These are phyloP conservation scores for Globisporangium nunn DNA, from an alignment of 352 stramenopile species.

Conservation along the genomic window DNA sequence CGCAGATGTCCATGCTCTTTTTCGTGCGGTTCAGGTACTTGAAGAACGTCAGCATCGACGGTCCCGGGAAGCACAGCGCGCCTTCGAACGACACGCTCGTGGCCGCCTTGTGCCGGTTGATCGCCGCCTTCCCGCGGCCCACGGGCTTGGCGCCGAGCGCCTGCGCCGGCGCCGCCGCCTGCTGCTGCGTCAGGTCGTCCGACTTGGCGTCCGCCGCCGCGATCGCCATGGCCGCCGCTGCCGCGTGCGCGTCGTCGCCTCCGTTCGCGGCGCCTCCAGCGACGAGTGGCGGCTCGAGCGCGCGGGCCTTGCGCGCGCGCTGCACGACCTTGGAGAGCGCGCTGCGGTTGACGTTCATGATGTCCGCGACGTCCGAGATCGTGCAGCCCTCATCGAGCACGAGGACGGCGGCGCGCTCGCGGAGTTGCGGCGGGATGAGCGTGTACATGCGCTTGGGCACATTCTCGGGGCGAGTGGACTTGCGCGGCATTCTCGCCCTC, in stretches of 20 bases:
- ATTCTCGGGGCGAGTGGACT: slow-evolving; percentile 2
- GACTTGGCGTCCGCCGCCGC: not conserved
- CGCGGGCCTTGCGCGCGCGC: slow-evolving; percentile 2
- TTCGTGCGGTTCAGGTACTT: slow-evolving; percentile 29
- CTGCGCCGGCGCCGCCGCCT: not conserved
- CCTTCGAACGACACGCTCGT: slow-evolving; percentile 7
- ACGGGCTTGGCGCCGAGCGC: not conserved
- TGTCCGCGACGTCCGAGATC: slow-evolving; percentile 7
- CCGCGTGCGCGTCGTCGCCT: not conserved
- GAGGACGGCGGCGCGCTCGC: slow-evolving; percentile 5
- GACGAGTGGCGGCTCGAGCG: slow-evolving; percentile 3
- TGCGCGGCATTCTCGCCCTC: slow-evolving; percentile 4
- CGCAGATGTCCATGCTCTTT: slow-evolving; percentile 45
- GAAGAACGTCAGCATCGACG: slow-evolving; percentile 38
- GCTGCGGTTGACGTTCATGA: slow-evolving; percentile 9
- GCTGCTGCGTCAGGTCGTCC: not conserved
- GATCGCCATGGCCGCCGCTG: not conserved
- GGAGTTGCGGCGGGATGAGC: slow-evolving; percentile 6
- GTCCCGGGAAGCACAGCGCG: slow-evolving; percentile 4
- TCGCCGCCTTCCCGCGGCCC: slow-evolving; percentile 5
- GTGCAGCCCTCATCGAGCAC: slow-evolving; percentile 8
- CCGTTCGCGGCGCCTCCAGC: not conserved
- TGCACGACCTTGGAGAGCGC: slow-evolving; percentile 8
- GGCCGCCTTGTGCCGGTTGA: slow-evolving; percentile 5
- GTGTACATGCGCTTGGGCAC: slow-evolving; percentile 6